These are phyloP conservation scores for Diaporthe citriasiana DNA, from an alignment of 2,329 filamentous ascomycete species.

Conservation along the genomic window DNA sequence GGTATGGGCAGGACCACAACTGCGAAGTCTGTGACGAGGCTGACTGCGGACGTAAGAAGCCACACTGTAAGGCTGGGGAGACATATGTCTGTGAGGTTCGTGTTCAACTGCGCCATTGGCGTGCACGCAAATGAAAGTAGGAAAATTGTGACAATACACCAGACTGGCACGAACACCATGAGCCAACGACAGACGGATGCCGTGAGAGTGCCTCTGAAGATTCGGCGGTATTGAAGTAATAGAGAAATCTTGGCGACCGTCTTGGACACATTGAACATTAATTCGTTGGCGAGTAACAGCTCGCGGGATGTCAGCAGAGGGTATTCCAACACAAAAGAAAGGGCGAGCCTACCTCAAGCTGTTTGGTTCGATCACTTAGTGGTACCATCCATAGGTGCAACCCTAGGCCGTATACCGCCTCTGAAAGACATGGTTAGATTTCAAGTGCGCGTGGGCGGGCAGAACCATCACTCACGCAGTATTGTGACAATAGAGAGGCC, in stretches of 20 bases:
- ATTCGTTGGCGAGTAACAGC: constrained; percentile 51
- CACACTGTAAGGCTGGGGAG: constrained; percentile 49
- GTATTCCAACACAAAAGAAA: too few relatives aligned
- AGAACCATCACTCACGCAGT: constrained; percentile 41
- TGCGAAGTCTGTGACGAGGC: constrained; percentile 48
- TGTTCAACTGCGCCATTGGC: constrained; percentile 47
- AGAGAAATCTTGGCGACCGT: constrained; percentile 55
- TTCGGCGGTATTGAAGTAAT: constrained; percentile 56
- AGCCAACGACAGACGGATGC: constrained; percentile 46
- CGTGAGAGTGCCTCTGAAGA: constrained; percentile 51
- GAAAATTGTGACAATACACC: constrained; percentile 49
- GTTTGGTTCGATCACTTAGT: constrained; percentile 42
- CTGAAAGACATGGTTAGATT: constrained; percentile 33
- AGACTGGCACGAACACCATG: constrained; percentile 48
- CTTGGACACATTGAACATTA: constrained; percentile 53
- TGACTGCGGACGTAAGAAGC: constrained; percentile 49
- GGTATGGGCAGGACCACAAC: constrained; percentile 49
- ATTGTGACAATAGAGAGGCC: constrained; percentile 46
- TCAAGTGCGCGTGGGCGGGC: background rate
- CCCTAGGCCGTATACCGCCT: constrained; percentile 48
- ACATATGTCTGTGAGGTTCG: constrained; percentile 44
- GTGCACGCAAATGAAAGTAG: constrained; percentile 50
- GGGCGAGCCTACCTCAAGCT: constrained; percentile 46
- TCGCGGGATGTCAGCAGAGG: constrained; percentile 34
- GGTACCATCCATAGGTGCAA: constrained; percentile 47